A percentile compares a stretch with the other conserved stretches of the same genome.
phyloP scores from a whole-genome alignment of 345 rosid genomes.

The Chamaenerion angustifolium region DNA sequence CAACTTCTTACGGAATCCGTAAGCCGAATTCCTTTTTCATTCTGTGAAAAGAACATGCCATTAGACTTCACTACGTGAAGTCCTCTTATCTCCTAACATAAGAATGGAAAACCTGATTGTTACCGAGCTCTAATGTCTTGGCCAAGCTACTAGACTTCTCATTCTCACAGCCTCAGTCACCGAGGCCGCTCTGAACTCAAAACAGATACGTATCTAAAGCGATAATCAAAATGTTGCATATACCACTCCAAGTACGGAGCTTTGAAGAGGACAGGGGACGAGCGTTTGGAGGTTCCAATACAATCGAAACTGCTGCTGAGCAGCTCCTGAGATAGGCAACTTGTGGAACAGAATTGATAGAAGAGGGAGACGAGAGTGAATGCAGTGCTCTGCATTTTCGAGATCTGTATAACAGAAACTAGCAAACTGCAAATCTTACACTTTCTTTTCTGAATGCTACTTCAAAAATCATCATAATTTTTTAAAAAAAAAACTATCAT shows the following conservation, averaged over 20 bases:
- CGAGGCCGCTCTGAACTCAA: constrained; percentile 39
- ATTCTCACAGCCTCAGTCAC: constrained; percentile 47
- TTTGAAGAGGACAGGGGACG: constrained; percentile 13
- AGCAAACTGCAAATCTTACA: too few relatives aligned
- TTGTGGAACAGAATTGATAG: too few relatives aligned
- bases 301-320: neutral
- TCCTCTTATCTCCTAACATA: constrained; percentile 91
- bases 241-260: constrained; percentile 58
- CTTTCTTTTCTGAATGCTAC: too few relatives aligned
- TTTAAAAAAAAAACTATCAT: too few relatives aligned
- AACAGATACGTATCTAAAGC: constrained; percentile 15
- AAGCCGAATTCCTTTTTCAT: too few relatives aligned
- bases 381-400: constrained; percentile 11
- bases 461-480: too few relatives aligned
- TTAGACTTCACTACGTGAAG: constrained; percentile 92
- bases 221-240: too few relatives aligned
- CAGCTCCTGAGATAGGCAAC: constrained; percentile 3
- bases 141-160: constrained; percentile 16
- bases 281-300: neutral
- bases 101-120: constrained; percentile 70
- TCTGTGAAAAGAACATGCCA: too few relatives aligned
- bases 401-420: neutral
- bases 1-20: too few relatives aligned
- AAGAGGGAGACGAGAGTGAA: constrained; percentile 5
- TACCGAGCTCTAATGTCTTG: constrained; percentile 54